These are phyloP conservation scores for Podospora pseudocomata DNA, from an alignment of 495 filamentous ascomycete species.

Conservation along the genomic window DNA sequence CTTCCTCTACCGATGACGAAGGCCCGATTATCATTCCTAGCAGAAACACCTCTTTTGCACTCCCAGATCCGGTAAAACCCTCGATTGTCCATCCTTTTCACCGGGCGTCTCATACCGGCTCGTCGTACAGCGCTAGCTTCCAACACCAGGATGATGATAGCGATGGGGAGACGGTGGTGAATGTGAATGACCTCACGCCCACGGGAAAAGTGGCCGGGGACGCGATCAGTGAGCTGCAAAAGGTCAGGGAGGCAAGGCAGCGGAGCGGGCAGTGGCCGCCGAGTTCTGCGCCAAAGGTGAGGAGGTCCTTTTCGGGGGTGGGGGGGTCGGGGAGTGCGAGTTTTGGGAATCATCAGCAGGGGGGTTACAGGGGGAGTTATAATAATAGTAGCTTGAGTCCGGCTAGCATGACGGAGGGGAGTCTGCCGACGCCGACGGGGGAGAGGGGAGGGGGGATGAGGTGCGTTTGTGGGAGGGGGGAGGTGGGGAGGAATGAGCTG, in stretches of 20 bases:
- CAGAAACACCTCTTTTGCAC: slow-evolving; percentile 57
- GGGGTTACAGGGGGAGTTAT: slow-evolving; percentile 10
- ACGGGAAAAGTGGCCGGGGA: slow-evolving; percentile 32
- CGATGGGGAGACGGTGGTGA: slow-evolving; percentile 56
- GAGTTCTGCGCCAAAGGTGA: slow-evolving; percentile 34
- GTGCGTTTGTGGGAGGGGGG: slow-evolving; percentile 64
- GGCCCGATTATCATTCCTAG: slow-evolving; percentile 65
- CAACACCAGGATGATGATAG: slow-evolving; percentile 43
- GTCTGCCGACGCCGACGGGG: slow-evolving; percentile 62
- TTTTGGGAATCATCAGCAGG: background rate
- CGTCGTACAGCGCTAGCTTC: slow-evolving; percentile 41
- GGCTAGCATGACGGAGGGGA: slow-evolving; percentile 63
- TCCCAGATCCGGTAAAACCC: slow-evolving; percentile 50
- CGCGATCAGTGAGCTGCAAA: slow-evolving; percentile 63
- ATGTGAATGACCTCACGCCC: slow-evolving; percentile 38
- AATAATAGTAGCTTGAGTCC: slow-evolving; percentile 50
- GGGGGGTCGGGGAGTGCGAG: background rate
- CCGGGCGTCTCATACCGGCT: slow-evolving; percentile 47
- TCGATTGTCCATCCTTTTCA: slow-evolving; percentile 51
- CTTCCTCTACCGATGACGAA: slow-evolving; percentile 58
- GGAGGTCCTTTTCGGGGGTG: slow-evolving; percentile 9
- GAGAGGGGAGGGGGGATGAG: slow-evolving; percentile 57
- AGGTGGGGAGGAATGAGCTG: slow-evolving; percentile 55
- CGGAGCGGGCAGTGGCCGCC: slow-evolving; percentile 55
- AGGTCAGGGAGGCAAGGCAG: slow-evolving; percentile 64